These are phyloP conservation scores for Exophiala alcalophila DNA, from an alignment of 2,329 filamentous ascomycete genomes.

Conservation along the genomic window DNA sequence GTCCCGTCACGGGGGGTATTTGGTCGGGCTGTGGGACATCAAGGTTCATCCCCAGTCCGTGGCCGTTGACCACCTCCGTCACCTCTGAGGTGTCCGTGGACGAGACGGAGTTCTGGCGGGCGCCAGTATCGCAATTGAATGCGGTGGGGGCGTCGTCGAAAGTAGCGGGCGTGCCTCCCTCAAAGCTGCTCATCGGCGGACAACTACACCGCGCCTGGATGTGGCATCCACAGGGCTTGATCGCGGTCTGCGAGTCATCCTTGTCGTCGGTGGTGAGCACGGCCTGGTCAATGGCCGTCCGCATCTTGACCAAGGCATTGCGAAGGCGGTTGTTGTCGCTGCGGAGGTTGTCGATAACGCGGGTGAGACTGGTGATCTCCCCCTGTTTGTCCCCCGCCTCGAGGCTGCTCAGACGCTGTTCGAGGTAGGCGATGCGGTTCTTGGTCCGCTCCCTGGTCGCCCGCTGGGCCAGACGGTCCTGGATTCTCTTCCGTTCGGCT, in stretches of 20 bases:
- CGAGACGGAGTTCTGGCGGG: constrained; percentile 16
- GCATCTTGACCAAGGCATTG: constrained; percentile 25
- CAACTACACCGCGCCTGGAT: constrained; percentile 5
- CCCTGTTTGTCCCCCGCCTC: constrained; percentile 22
- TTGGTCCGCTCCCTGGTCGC: constrained; percentile 31
- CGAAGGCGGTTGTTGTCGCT: constrained; percentile 24
- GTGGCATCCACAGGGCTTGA: constrained; percentile 10
- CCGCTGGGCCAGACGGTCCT: constrained; percentile 29
- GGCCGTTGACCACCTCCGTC: constrained; percentile 9
- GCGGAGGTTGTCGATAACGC: constrained; percentile 22
- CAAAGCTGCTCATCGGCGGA: not conserved
- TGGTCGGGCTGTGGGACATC: constrained; percentile 4
- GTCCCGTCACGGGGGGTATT: constrained; percentile 1
- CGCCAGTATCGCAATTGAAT: not conserved
- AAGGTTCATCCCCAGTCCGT: not conserved
- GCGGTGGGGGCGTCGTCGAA: constrained; percentile 5
- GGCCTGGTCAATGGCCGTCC: constrained; percentile 21
- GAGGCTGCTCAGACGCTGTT: constrained; percentile 23
- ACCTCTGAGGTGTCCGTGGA: constrained; percentile 17
- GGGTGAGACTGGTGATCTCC: constrained; percentile 20
- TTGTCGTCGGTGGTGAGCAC: constrained; percentile 11
- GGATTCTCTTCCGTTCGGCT: constrained; percentile 26
- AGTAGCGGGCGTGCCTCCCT: not conserved
- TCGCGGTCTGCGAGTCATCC: not conserved
- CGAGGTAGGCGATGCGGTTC: constrained; percentile 26